Evolutionary conservation across 2,329 filamentous ascomycete genomes (phyloP).

Genomic region (Fusarium algeriense): DNA sequence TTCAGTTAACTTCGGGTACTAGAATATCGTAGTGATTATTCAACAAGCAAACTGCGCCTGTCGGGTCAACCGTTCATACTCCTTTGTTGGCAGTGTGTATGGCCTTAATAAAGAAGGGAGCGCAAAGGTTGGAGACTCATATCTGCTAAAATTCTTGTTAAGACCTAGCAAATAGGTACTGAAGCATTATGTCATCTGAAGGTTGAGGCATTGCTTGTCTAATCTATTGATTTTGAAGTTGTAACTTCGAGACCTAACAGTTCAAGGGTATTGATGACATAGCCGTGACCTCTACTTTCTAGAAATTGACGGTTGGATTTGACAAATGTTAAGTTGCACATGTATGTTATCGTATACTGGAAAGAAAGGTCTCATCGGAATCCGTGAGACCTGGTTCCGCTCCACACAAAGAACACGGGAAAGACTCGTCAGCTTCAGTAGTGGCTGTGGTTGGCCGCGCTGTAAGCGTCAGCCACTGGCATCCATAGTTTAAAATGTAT

Average conservation of each 20-base stretch:
- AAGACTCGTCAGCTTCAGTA: constrained; percentile 34
- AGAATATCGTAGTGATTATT: not conserved
- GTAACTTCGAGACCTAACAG: not conserved
- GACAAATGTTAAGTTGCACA: not conserved
- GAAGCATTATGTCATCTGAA: not conserved
- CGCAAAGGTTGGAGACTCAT: not conserved
- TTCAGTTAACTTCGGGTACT: not conserved
- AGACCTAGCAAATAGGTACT: not conserved
- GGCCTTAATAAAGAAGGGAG: not conserved
- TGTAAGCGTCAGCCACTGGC: constrained; percentile 26
- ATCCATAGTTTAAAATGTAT: constrained; percentile 9
- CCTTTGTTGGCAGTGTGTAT: not conserved
- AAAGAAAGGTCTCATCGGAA: constrained; percentile 5
- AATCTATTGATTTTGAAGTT: not conserved
- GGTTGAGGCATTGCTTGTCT: not conserved
- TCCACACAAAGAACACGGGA: constrained; percentile 22
- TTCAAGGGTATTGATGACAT: no score
- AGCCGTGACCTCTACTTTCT: not conserved
- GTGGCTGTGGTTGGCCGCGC: constrained; percentile 29
- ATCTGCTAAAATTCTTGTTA: not conserved
- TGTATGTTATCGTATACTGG: not conserved
- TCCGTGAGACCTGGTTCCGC: constrained; percentile 14
- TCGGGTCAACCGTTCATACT: not conserved
- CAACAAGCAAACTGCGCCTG: not conserved
- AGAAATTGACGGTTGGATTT: not conserved